Base-by-base conservation (phyloP, 805 yeast genomes). In the Yarrowia keelungensis region DNA sequence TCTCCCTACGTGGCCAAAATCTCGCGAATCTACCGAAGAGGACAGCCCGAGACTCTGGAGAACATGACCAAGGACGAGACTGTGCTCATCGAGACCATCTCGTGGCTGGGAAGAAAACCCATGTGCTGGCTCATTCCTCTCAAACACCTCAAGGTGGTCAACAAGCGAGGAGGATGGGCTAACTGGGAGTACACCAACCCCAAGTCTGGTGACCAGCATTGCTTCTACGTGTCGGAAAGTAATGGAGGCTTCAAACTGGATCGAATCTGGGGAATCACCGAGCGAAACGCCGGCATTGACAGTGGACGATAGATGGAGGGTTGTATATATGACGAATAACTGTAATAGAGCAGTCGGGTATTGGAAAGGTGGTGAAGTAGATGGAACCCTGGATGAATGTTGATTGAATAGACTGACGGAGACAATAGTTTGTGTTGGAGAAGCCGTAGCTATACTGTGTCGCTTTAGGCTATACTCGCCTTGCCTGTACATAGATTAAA, bases 241-340 rank as follows among this genome's bases (percentile, higher is more conserved):
- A 80, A 89, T 53, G 95, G 97, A 2, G 96, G 96, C 2, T 79
- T 89, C 75, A 86, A 86, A 71, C 91, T 91, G 97, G 95, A 91
- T 73, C 80, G 97, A 68, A 78, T 91, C 5, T 89, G 97, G 94
- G 92, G 93, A 0, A 84, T 90, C n/a, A 85, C 89, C 0, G 97
- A 91, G 75, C 79, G 80, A 61, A 86, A 88, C 70, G 81, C 86
- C 58, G 91, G 88, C 0, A 80, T 89, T 11, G 84, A 89, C 72
- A 88, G 88, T 71, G 95, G 95, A 7, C 80, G 96, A 70, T 67
- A 56, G 51, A 59, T 26, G n/a, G 16, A 35, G 56, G 26, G 36
- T 19, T 50, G 56, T 49, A 49, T 49, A 49, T 49, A 49, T 45
- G 11, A 9, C 2, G 32, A 26, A 26, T 26, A 26, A 5, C 32